Base-by-base conservation (phyloP, 306 rosid genomes). In the Acacia melanoxylon region DNA sequence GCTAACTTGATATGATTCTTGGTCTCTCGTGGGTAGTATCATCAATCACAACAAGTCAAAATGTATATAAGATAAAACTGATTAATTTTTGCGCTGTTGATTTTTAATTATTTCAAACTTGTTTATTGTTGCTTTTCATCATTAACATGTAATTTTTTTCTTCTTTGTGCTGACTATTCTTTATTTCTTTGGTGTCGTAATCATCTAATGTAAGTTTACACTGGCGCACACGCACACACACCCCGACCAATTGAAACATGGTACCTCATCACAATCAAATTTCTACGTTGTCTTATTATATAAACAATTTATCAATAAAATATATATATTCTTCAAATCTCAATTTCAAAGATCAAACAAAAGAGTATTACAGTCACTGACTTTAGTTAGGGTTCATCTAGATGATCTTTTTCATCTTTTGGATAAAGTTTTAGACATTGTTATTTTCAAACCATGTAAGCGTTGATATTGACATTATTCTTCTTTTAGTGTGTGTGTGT, bases 111-210 rank as follows among this genome's bases (percentile, higher is more conserved):
- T 66, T 6, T 56, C 27, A 56, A 19, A 52, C 12, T 56, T 56
- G 62, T 6, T 56, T 56, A 56, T 56, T n/a, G 8, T 54, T 20
- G 65, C 65, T 58, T 58, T 29, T 58, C 72, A 20, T 37, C 72
- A 35, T 4, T 4, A 19, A 17, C 72, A 37, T 37, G 31, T 37
- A 62, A 13, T 12, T 13, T 29, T 29, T 29, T 62, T 24, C 5
- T 62, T 2, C 58, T 51, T 59, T 24, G 10, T 62, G 42, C 69
- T 63, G 15, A 51, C n/a, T 62, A 4, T 62, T 62, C 19, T 62
- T 62, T 5, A 27, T 62, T 25, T 25, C 27, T 68, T 75, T 67
- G 48, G 25, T 81, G 73, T 24, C 67, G 83, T 81, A 20, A 35
- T 66, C 33, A 3, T 65, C 49, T 75, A 0, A 49, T 65, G 74